Evolutionary conservation across 2,329 filamentous ascomycete genomes (phyloP).

Genomic region (Colletotrichum acutatum): DNA sequence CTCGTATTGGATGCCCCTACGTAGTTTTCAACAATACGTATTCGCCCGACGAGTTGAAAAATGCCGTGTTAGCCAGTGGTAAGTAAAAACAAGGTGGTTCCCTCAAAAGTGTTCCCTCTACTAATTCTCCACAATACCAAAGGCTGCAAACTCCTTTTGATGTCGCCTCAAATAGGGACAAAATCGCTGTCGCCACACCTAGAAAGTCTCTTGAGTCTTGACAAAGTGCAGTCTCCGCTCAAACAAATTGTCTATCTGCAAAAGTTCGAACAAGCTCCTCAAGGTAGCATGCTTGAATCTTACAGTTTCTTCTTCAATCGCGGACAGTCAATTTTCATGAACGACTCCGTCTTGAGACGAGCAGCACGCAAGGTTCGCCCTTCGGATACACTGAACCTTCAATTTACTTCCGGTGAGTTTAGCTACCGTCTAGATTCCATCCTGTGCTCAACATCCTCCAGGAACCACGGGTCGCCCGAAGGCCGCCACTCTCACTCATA

Average conservation of each 20-base stretch:
- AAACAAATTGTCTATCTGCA: too few relatives aligned
- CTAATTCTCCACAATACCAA: too few relatives aligned
- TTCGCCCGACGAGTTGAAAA: neutral
- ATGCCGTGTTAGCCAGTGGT: neutral
- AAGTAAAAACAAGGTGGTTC: too few relatives aligned
- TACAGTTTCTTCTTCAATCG: neutral
- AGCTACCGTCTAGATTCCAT: neutral
- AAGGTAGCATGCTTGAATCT: neutral
- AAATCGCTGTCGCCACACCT: neutral
- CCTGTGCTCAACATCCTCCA: neutral
- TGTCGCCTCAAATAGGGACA: neutral
- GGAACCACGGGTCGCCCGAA: neutral
- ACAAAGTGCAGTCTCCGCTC: too few relatives aligned
- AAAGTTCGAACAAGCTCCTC: neutral
- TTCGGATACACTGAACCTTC: neutral
- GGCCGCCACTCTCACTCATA: neutral
- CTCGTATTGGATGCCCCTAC: neutral
- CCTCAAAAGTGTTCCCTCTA: too few relatives aligned
- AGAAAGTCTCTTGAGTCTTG: neutral
- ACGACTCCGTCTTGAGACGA: conserved; percentile 31
- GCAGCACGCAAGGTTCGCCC: conserved; percentile 53
- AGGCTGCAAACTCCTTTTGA: neutral
- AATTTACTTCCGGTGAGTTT: neutral
- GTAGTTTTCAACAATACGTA: neutral
- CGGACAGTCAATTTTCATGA: neutral